Percentiles rank a stretch among this genome's conserved stretches.
These are phyloP conservation scores for Clarireedia monteithiana DNA, from an alignment of 2,329 filamentous ascomycete species.

Conservation along the genomic window DNA sequence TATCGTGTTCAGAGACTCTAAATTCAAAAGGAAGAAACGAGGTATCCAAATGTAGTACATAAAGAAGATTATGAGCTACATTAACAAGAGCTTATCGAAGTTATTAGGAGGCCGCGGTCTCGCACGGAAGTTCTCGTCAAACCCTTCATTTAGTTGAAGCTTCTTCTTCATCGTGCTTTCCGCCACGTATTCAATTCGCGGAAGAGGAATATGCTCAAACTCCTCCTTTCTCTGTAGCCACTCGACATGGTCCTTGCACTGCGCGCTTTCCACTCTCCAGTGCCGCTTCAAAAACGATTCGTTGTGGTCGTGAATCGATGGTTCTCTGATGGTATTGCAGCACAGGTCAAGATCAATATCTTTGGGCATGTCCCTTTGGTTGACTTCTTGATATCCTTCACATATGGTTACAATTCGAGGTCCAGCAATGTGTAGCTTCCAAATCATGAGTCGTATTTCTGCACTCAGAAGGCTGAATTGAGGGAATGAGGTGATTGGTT, in stretches of 20 bases:
- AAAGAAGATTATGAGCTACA: neutral
- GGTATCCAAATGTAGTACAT: neutral
- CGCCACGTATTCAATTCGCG: neutral
- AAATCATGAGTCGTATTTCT: no score
- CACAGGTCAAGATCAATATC: no score
- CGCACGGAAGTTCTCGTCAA: neutral
- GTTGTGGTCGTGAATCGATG: neutral
- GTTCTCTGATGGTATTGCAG: no score
- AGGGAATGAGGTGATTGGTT: no score
- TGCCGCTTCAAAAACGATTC: neutral
- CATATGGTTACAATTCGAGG: no score
- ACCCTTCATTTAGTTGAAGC: neutral
- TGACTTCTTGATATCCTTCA: no score
- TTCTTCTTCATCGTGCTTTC: neutral
- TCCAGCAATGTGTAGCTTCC: no score
- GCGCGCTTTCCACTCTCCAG: neutral
- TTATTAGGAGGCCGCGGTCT: neutral
- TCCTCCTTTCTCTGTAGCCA: neutral
- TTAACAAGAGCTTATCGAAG: neutral
- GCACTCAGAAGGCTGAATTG: no score
- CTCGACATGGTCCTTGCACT: neutral
- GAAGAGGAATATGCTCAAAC: neutral
- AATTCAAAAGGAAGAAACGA: no score
- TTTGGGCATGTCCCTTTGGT: no score
- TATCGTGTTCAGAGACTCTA: no score